Evolutionary conservation across 225 moss, liverwort and hornwort species (phyloP).

Genomic region (Polytrichum commune): DNA sequence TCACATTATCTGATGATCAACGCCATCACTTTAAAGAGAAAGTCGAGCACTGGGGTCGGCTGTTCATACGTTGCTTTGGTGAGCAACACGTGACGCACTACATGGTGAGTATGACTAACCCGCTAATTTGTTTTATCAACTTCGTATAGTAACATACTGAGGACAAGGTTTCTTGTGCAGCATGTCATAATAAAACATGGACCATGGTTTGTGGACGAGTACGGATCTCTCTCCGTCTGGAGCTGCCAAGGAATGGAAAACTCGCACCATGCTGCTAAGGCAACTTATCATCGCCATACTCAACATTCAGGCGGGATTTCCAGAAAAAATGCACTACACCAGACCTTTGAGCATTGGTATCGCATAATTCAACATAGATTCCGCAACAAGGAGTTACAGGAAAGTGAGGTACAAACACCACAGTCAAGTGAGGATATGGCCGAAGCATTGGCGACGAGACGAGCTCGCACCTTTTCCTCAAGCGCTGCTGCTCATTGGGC

Average conservation of each 20-base stretch:
- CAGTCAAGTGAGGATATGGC: too few relatives aligned
- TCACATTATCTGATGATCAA: neutral
- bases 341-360: neutral
- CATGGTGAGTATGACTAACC: neutral
- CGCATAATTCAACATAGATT: constrained; percentile 1
- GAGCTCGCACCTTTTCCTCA: too few relatives aligned
- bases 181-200: neutral
- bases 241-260: neutral
- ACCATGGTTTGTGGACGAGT: constrained; percentile 1
- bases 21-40: neutral
- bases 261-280: constrained; percentile 1
- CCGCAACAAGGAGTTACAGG: neutral
- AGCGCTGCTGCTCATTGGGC: too few relatives aligned
- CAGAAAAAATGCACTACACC: neutral
- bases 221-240: constrained; percentile 4
- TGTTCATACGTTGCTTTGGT: neutral
- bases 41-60: neutral
- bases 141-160: neutral
- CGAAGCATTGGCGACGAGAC: too few relatives aligned
- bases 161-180: neutral
- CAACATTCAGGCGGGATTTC: neutral
- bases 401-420: neutral
- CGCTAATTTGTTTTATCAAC: neutral
- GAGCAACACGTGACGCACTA: constrained; percentile 9
- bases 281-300: neutral